Base-by-base conservation (phyloP, 1,284 basidiomycete genomes). In the Trametes versicolor region DNA sequence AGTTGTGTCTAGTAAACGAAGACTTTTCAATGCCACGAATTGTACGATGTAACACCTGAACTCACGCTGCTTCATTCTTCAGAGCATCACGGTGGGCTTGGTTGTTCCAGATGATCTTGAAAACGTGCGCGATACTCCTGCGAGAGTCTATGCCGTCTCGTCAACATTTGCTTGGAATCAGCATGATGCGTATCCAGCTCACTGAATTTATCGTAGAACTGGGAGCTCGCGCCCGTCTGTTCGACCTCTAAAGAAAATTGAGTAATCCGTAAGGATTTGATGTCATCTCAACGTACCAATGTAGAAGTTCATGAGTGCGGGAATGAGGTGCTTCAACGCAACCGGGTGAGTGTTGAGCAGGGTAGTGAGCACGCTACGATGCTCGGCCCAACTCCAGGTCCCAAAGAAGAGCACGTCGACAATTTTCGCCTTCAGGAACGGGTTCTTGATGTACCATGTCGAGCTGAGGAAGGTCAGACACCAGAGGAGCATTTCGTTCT, bases 181-280 rank as follows among this genome's bases (percentile, higher is more conserved):
- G 2, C 27, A 17, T 23, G 10, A 37, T 55, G 17, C 21, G 27
- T 4, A 12, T 27, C 4, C 12, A 68, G 84, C 93, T 76, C 73
- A 96, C 94, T 94, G 76, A 96, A 97, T 87, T 98, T 98, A 77
- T 98, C 96, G 78, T 97, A 99, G 80, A 99, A 99, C 76, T 99
- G 97, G 0, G 96, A 97, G 76, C 97, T 97, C 25, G 95, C 95
- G 48, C 98, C 98, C 0, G 98, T 99, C 71, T 93, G 92, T 76
- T 99, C 98, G 37, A 98, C 97, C 84, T 99, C 96, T 97, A 72
- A 6, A 3, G 23, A 9, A 7, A 29, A 13, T 7, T 23, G 47
- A 8, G 23, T 61, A 7, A 54, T 5, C 13, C 12, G 19, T 21
- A 7, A 17, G 19, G 27, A n/a, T 21, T 8, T 4, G 19, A 51